Base-by-base conservation (phyloP, 192 early-diverging fungal species). In the Obelidium mucronatum region DNA sequence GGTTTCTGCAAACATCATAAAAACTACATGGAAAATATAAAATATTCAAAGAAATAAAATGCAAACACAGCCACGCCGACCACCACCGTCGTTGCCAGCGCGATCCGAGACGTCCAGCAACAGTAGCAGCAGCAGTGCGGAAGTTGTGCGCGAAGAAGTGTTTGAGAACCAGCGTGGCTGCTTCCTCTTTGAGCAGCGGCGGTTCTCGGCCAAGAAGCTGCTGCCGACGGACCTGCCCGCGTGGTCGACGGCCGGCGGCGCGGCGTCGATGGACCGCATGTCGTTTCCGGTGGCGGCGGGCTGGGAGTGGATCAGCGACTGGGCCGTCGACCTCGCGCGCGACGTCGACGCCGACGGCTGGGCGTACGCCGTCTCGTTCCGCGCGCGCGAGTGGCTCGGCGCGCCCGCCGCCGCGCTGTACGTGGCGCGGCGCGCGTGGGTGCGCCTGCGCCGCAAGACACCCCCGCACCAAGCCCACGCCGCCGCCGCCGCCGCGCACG, bases 271-370 rank as follows among this genome's bases (percentile, higher is more conserved):
- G 26, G 65, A 75, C n/a, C 61, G 61, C 4, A 75, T 67, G 61
- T 67, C 73, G 51, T 67, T 75, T 67, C 73, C 61, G 0, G 61
- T 75, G 5, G 33, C 73, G 1, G 2, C 62, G 30, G 65, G 63
- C 24, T 75, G 73, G 73, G 73, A 75, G 73, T 75, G 73, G 73
- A 40, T 75, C 65, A 26, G 8, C 28, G 65, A 75, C 8, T 75
- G 73, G 73, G 53, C 52, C 52, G 73, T 75, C 31, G 73, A 75
- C 31, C 28, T 54, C 26, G 1, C 51, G 1, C 11, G 33, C 0
- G 73, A 75, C 58, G 73, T 75, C 33, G 73, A 75, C 36, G 52
- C 48, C 5, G 73, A 75, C 31, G 73, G 73, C 0, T 75, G 61
- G 61, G 30, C 60, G 2, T 75, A 75, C 34, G 61, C 73, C 22